phyloP scores from a whole-genome alignment of 805 yeast genomes.

The Myxozyma neglecta region DNA sequence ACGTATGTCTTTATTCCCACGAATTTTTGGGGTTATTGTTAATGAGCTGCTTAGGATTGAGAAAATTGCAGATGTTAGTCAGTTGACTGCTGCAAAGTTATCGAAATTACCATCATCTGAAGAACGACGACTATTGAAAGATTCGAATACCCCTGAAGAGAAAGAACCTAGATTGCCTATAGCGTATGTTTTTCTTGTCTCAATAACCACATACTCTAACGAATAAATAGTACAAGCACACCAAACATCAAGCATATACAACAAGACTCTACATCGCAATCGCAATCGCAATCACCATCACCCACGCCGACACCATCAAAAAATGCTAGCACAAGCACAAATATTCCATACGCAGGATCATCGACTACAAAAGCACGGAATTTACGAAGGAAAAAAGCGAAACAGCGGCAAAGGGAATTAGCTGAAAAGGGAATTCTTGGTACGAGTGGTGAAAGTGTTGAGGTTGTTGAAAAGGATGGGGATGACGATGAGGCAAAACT shows the following conservation, averaged over 20 bases:
- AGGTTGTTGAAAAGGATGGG: neutral
- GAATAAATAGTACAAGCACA: too few species aligned
- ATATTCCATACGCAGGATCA: conserved; percentile 6
- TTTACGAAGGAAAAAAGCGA: conserved; percentile 1
- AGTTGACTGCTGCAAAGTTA: neutral
- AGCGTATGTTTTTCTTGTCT: too few species aligned
- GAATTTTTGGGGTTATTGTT: neutral
- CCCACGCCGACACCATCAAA: neutral
- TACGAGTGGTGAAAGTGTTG: neutral
- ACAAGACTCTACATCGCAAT: neutral
- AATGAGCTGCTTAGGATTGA: neutral
- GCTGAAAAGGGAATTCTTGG: neutral
- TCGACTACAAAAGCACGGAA: conserved; percentile 13
- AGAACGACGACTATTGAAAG: too few species aligned
- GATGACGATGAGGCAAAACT: neutral
- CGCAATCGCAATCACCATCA: neutral
- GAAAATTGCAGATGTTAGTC: neutral
- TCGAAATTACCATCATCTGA: too few species aligned
- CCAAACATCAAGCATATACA: neutral
- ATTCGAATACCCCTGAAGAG: too few species aligned
- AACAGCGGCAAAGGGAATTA: neutral
- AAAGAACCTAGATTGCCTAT: too few species aligned
- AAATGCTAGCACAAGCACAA: neutral
- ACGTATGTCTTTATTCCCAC: conserved; percentile 1
- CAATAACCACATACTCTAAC: too few species aligned